Evolutionary conservation across 2,329 filamentous ascomycete species (phyloP), one percentile per base, ranked within the genome.

Genomic region (Fusarium praegraminearum): DNA sequence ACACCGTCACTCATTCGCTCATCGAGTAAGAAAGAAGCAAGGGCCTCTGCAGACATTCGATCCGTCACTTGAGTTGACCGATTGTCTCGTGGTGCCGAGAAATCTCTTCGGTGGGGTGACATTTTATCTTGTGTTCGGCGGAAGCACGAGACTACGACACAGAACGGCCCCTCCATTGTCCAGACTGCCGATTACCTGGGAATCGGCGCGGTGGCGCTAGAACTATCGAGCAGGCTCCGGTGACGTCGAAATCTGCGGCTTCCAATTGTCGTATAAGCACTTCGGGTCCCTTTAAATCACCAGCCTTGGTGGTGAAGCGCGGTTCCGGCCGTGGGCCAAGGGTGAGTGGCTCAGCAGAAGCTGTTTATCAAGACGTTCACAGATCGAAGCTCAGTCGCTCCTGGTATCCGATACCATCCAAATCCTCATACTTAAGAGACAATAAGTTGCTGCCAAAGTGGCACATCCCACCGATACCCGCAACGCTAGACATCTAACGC

Each of bases 91-190:
- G 73, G 71, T 73, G 63, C 68, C 68, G 71, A 61, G 65, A 74
- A 75, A 72, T 73, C 73, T 75, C 66, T 74, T 73, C 64, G 52
- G 73, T 75, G 73, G 73, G 73, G 73, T 75, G 73, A 75, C 68
- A 59, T 70, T 71, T 52, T 59, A 52, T 69, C 59, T 71, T 57
- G 46, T 50, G 68, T 56, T 55, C 56, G 58, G 44, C 57, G 51
- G 61, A 50, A 71, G 73, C 73, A 74, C 71, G 71, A 75, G 73
- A 75, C 68, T 58, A 59, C 58, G 26, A 22, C 24, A 36, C 65
- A 63, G 62, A 63, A 73, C 61, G 62, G 67, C 69, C 73, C 63
- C 69, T 62, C 58, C 51, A 57, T 55, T 50, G 38, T 65, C 57
- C 53, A 51, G 62, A 56, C 59, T 65, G 53, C 58, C 67, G 53